phyloP scores from a whole-genome alignment of 805 yeast genomes.

The Candida rishiriensis region DNA sequence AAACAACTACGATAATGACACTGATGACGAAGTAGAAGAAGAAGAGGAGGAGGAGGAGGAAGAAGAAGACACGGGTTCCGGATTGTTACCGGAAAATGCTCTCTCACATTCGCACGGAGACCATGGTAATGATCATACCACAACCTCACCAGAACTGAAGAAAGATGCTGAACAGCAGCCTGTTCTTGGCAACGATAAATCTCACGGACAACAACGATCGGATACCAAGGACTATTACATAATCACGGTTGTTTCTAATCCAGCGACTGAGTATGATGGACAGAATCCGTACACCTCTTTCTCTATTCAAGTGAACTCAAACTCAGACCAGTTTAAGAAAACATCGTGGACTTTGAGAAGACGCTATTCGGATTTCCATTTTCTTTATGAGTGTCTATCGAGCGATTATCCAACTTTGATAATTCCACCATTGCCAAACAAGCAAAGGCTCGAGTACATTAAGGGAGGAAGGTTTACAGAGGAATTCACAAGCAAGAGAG shows the following conservation, averaged over 20 bases:
- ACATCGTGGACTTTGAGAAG: constrained; percentile 55
- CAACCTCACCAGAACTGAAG: not conserved
- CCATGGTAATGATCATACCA: not conserved
- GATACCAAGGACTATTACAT: constrained; percentile 24
- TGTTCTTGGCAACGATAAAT: not conserved
- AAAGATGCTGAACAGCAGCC: not conserved
- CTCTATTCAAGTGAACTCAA: constrained; percentile 57
- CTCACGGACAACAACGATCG: not conserved
- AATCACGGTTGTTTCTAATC: constrained; percentile 46
- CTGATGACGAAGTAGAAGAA: not conserved
- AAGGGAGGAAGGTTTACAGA: constrained; percentile 89
- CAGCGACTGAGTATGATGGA: constrained; percentile 68
- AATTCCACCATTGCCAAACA: constrained; percentile 92
- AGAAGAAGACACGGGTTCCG: constrained; percentile 3
- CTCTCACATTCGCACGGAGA: not conserved
- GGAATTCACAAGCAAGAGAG: constrained; percentile 79
- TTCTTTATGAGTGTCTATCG: constrained; percentile 65
- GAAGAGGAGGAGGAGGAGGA: constrained; percentile 2
- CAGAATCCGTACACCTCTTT: constrained; percentile 77
- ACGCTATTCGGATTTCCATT: constrained; percentile 83
- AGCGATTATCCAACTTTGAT: constrained; percentile 82
- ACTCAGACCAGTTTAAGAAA: constrained; percentile 52
- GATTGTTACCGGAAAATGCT: constrained; percentile 2
- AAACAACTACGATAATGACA: not conserved
- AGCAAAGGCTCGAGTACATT: constrained; percentile 83